Conservation (phyloP, 2,329 filamentous ascomycete genomes). For the Pseudopithomyces maydicus region DNA sequence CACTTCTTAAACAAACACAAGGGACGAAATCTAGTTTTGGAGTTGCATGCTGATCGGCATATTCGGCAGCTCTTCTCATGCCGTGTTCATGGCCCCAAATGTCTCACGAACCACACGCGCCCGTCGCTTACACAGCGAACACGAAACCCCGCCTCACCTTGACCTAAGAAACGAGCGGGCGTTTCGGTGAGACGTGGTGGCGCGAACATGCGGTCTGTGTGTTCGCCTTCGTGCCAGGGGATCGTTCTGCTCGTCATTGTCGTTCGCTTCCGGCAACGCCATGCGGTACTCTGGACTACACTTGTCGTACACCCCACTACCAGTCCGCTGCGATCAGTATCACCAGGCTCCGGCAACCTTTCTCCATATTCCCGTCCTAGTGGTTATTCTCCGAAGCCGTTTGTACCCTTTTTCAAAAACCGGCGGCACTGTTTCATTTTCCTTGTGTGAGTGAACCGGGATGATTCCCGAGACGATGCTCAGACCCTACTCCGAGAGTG, state of each 20-base stretch:
- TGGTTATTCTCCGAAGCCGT: slow-evolving; percentile 9
- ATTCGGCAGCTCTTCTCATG: not conserved
- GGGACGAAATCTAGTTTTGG: not conserved
- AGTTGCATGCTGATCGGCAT: not conserved
- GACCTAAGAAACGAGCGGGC: slow-evolving; percentile 9
- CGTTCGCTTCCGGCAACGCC: not conserved
- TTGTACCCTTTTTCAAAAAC: not conserved
- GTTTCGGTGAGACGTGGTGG: slow-evolving; percentile 6
- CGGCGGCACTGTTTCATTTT: not conserved
- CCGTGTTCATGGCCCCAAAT: not conserved
- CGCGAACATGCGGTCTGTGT: slow-evolving; percentile 30
- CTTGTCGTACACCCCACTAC: not conserved
- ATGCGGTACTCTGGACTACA: not conserved
- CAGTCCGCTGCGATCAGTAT: slow-evolving; percentile 9
- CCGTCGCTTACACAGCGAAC: not conserved
- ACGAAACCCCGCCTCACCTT: not conserved
- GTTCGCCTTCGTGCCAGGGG: not conserved
- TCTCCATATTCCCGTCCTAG: not conserved
- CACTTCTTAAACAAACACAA: not conserved
- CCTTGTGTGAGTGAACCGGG: not conserved
- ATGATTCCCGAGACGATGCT: not conserved
- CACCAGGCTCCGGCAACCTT: not conserved
- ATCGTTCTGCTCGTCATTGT: not conserved
- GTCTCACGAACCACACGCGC: not conserved
- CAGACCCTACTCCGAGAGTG: not conserved